phyloP scores from a whole-genome alignment of 1,139 yeast species.

The Candida freyschussii region DNA sequence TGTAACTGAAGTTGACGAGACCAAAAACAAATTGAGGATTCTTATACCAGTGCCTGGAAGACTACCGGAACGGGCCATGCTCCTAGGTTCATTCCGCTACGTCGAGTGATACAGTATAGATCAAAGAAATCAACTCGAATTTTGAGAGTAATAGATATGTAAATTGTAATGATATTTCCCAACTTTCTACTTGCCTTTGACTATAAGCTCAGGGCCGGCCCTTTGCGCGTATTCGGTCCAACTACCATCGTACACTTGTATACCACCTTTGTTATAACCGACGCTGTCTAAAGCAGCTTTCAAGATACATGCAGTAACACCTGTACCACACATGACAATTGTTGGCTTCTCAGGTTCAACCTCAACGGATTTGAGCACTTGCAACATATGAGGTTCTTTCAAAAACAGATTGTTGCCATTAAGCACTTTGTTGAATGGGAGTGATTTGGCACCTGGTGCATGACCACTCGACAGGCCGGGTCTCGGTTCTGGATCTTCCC shows the following conservation, averaged over 20 bases:
- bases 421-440: slow-evolving; percentile 67
- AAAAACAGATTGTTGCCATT: slow-evolving; percentile 28
- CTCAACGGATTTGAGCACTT: slow-evolving; percentile 38
- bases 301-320: slow-evolving; percentile 86
- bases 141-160: not conserved
- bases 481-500: slow-evolving; percentile 81
- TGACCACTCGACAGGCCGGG: slow-evolving; percentile 87
- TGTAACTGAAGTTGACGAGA: slow-evolving; percentile 58
- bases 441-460: slow-evolving; percentile 71
- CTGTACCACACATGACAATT: slow-evolving; percentile 91
- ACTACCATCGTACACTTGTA: slow-evolving; percentile 86
- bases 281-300: slow-evolving; percentile 65
- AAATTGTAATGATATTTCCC: not conserved
- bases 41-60: slow-evolving; percentile 86
- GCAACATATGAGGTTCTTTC: slow-evolving; percentile 36
- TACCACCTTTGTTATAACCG: slow-evolving; percentile 40
- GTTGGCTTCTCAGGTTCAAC: slow-evolving; percentile 50
- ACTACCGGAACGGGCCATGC: slow-evolving; percentile 63
- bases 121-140: not conserved
- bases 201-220: slow-evolving; percentile 29
- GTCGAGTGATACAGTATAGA: slow-evolving; percentile 41
- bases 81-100: slow-evolving; percentile 66
- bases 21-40: slow-evolving; percentile 63
- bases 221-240: slow-evolving; percentile 64
- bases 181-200: slow-evolving; percentile 21